Percentiles rank a stretch among this genome's conserved stretches.
Conservation (phyloP, 2,329 filamentous ascomycete species). For the Colletotrichum australisinense region DNA sequence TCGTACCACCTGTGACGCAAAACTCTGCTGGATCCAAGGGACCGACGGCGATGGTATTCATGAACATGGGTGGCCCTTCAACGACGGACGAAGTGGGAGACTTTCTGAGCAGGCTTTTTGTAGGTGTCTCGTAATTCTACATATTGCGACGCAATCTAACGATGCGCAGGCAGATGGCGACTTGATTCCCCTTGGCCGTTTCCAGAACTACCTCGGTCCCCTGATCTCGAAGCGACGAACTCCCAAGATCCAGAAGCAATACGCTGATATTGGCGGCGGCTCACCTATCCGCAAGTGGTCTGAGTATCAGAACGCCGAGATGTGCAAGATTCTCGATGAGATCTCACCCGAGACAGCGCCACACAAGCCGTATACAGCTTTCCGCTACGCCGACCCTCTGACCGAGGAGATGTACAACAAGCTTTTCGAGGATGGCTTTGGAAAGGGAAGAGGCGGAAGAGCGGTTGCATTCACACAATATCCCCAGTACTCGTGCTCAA, state of each 20-base stretch:
- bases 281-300: slow-evolving; percentile 99
- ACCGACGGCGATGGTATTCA: slow-evolving; percentile 96
- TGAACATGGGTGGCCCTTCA: slow-evolving; percentile 98
- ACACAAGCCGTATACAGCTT: slow-evolving; percentile 97
- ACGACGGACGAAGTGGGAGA: slow-evolving; percentile 88
- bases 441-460: slow-evolving; percentile 87
- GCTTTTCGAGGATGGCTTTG: slow-evolving; percentile 89
- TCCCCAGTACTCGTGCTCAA: slow-evolving; percentile 97
- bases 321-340: slow-evolving; percentile 96
- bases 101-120: slow-evolving; percentile 93
- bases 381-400: slow-evolving; percentile 92
- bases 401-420: slow-evolving; percentile 93
- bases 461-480: slow-evolving; percentile 99
- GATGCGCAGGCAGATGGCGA: slow-evolving; percentile 82
- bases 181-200: slow-evolving; percentile 91
- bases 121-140: slow-evolving; percentile 55
- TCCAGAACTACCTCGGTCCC: slow-evolving; percentile 91
- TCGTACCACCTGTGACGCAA: slow-evolving; percentile 80
- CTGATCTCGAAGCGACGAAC: slow-evolving; percentile 88
- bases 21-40: slow-evolving; percentile 77
- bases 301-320: slow-evolving; percentile 91
- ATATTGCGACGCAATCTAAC: slow-evolving; percentile 34
- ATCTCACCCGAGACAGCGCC: slow-evolving; percentile 93
- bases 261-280: slow-evolving; percentile 94
- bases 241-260: slow-evolving; percentile 97